phyloP scores from a whole-genome alignment of 805 yeast species.

The Wickerhamomyces mucosus region DNA sequence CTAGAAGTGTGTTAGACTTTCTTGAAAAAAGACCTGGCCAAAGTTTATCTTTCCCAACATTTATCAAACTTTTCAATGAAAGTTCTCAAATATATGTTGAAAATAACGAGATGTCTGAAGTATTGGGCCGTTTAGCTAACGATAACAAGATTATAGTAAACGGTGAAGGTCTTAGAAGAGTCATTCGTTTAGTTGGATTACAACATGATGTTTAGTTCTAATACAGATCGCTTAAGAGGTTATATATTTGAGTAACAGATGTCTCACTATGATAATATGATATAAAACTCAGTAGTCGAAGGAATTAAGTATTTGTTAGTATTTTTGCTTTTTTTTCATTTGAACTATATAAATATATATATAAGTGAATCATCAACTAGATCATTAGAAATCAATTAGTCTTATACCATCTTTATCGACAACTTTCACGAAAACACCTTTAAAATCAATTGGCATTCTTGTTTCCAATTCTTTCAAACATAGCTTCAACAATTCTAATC shows the following conservation, averaged over 20 bases:
- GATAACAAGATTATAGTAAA: conserved; percentile 61
- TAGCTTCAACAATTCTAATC: conserved; percentile 57
- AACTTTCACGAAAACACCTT: conserved; percentile 67
- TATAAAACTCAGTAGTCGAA: too few species aligned
- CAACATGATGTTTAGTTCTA: too few species aligned
- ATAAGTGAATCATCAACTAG: too few species aligned
- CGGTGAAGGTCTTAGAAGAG: conserved; percentile 67
- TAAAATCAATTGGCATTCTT: conserved; percentile 91
- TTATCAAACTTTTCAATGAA: conserved; percentile 56
- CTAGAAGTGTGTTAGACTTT: conserved; percentile 46
- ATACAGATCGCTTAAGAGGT: too few species aligned
- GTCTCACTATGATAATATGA: too few species aligned
- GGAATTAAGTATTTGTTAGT: too few species aligned
- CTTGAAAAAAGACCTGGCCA: conserved; percentile 38
- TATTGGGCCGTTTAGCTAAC: conserved; percentile 53
- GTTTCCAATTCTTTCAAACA: conserved; percentile 73
- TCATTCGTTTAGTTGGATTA: too few species aligned
- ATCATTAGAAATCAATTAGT: conserved; percentile 23
- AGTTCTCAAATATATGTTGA: conserved; percentile 57
- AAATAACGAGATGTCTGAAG: conserved; percentile 59
- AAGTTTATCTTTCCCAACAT: conserved; percentile 46
- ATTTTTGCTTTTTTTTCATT: too few species aligned
- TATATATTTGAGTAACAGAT: too few species aligned
- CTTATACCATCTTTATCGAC: conserved; percentile 56
- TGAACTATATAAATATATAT: too few species aligned